These are phyloP conservation scores for Calonectria hongkongensis DNA, from an alignment of 2,329 filamentous ascomycete species.

Conservation along the genomic window DNA sequence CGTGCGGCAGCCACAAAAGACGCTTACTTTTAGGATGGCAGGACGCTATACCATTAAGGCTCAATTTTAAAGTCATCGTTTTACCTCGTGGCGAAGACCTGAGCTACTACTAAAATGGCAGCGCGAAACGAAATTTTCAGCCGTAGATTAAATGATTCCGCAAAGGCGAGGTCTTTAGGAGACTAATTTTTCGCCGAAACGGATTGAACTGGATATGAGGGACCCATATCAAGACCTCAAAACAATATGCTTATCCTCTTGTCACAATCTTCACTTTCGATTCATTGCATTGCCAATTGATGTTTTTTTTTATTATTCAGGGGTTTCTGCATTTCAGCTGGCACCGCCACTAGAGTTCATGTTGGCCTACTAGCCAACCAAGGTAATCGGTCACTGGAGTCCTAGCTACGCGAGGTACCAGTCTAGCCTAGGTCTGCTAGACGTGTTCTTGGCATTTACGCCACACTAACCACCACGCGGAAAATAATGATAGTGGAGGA, in stretches of 20 bases:
- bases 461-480: neutral
- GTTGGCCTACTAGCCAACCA: neutral
- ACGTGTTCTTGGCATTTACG: neutral
- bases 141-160: neutral
- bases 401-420: neutral
- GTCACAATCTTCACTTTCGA: no score
- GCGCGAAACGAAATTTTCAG: neutral
- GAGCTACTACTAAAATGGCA: neutral
- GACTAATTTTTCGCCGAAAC: no score
- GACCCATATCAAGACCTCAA: no score
- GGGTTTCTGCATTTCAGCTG: neutral
- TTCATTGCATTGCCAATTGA: neutral
- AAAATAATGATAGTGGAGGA: neutral
- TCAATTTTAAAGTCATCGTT: neutral
- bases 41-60: neutral
- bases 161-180: no score
- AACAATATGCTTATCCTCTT: no score
- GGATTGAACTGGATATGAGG: no score
- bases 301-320: neutral
- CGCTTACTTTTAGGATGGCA: neutral
- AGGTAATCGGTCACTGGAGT: neutral
- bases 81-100: neutral
- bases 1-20: neutral
- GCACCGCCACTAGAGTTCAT: neutral
- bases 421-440: neutral